Evolutionary conservation across 257 asterid genomes (phyloP).

Genomic region (Capsicum pubescens): DNA sequence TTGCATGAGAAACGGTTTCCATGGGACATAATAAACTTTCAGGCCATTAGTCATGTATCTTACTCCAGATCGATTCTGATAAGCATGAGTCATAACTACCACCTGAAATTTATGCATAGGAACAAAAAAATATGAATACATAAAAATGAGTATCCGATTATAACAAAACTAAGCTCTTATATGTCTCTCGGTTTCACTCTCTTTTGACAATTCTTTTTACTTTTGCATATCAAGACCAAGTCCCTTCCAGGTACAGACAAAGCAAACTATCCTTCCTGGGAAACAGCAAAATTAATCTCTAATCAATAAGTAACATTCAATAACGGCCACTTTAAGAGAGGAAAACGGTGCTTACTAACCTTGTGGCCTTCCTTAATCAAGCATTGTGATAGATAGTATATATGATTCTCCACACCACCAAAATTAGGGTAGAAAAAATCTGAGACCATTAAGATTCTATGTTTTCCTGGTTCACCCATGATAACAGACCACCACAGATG

Average conservation of each 20-base stretch:
- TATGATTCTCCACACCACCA: constrained; percentile 96
- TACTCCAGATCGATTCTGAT: constrained; percentile 85
- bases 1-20: constrained; percentile 94
- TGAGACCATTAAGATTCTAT: constrained; percentile 82
- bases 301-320: background rate
- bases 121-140: constrained; percentile 22
- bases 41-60: constrained; percentile 92
- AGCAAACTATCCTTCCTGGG: background rate
- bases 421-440: constrained; percentile 95
- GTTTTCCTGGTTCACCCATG: constrained; percentile 61
- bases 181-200: background rate
- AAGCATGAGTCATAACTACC: constrained; percentile 94
- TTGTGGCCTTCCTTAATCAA: constrained; percentile 88
- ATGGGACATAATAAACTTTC: constrained; percentile 91
- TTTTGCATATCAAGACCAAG: background rate
- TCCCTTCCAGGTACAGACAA: constrained; percentile 17
- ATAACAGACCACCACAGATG: background rate
- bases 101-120: constrained; percentile 54
- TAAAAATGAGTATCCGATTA: background rate
- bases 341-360: constrained; percentile 42
- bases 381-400: constrained; percentile 90
- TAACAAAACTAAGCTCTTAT: background rate
- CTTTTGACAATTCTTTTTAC: background rate
- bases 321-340: background rate
- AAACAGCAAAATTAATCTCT: background rate